These are phyloP conservation scores for Beverwykella pulmonaria DNA, from an alignment of 495 filamentous ascomycete genomes.

Conservation along the genomic window DNA sequence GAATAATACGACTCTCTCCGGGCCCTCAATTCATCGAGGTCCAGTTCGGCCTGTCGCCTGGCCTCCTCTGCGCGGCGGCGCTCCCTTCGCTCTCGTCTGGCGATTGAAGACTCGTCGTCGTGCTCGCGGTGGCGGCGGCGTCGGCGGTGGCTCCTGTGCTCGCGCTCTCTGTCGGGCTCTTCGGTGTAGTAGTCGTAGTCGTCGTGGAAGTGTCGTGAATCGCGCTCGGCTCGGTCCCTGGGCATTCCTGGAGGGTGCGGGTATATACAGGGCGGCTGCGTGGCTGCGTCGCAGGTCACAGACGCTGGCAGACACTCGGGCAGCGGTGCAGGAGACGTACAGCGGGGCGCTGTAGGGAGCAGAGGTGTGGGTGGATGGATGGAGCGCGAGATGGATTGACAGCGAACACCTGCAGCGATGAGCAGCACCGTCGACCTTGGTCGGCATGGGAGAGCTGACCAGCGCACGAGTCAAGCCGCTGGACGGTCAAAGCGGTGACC, in stretches of 20 bases:
- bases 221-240: slow-evolving; percentile 18
- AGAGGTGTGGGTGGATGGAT: slow-evolving; percentile 13
- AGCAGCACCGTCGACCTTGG: background rate
- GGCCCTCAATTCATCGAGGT: slow-evolving; percentile 32
- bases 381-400: slow-evolving; percentile 1
- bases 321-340: slow-evolving; percentile 29
- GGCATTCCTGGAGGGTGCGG: slow-evolving; percentile 27
- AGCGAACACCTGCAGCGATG: slow-evolving; percentile 21
- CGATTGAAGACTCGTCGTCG: slow-evolving; percentile 25
- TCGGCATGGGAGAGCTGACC: slow-evolving; percentile 16
- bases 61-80: slow-evolving; percentile 22
- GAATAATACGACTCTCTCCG: slow-evolving; percentile 24
- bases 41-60: slow-evolving; percentile 21
- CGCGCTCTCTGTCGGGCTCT: slow-evolving; percentile 20
- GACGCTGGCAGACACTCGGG: slow-evolving; percentile 29
- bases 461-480: slow-evolving; percentile 24
- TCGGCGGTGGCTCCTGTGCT: slow-evolving; percentile 26
- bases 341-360: slow-evolving; percentile 7
- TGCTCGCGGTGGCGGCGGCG: slow-evolving; percentile 22
- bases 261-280: slow-evolving; percentile 11
- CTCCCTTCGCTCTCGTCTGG: slow-evolving; percentile 25
- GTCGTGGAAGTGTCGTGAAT: slow-evolving; percentile 27
- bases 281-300: slow-evolving; percentile 21
- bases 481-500: slow-evolving; percentile 14
- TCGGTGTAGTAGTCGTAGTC: slow-evolving; percentile 32